Conservation (phyloP, 2,329 filamentous ascomycete species). For the Apiospora aurea region DNA sequence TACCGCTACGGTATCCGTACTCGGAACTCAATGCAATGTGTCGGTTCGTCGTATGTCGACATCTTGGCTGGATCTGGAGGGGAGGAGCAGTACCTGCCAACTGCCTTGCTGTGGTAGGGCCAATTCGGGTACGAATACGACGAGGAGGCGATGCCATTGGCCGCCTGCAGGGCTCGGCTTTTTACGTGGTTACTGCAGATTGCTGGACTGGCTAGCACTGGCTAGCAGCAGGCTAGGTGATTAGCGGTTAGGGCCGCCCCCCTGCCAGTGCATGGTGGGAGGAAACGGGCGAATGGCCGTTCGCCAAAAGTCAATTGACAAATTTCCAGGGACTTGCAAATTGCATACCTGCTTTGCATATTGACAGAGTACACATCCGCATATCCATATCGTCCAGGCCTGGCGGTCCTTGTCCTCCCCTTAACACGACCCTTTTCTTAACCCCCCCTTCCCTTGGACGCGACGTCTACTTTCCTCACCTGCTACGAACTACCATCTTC, state of each 20-base stretch:
- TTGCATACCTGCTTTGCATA: conserved; percentile 1
- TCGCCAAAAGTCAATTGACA: conserved; percentile 19
- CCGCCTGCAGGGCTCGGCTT: neutral
- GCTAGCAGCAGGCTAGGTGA: neutral
- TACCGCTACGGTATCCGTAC: neutral
- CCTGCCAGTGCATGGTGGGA: neutral
- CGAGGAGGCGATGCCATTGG: neutral
- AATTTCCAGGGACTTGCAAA: conserved; percentile 22
- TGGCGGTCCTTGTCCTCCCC: neutral
- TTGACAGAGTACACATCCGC: neutral
- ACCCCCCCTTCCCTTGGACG: neutral
- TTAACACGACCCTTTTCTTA: neutral
- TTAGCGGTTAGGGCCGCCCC: neutral
- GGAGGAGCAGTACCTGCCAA: neutral
- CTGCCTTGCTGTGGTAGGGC: neutral
- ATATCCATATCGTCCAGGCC: neutral
- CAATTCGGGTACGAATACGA: conserved; percentile 20
- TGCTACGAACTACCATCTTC: neutral
- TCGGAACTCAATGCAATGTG: neutral
- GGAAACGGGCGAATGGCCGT: neutral
- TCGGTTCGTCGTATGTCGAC: neutral
- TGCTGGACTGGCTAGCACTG: neutral
- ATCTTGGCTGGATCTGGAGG: neutral
- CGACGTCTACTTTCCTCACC: neutral
- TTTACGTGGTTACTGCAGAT: neutral